phyloP scores from a whole-genome alignment of 768 basidiomycete species.

The Plicaturopsis crispa region DNA sequence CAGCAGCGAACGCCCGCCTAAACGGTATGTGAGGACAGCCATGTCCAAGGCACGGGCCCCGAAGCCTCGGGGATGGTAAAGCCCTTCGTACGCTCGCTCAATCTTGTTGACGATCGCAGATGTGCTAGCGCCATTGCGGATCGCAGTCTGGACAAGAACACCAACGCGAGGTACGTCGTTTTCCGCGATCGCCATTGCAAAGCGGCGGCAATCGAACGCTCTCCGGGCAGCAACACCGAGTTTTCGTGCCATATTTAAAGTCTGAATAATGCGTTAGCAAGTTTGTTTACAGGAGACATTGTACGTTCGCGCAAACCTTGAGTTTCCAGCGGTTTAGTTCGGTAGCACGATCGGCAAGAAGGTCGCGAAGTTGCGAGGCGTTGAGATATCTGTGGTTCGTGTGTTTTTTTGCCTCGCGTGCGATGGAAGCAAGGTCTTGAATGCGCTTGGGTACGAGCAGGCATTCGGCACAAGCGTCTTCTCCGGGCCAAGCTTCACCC shows the following conservation, averaged over 20 bases:
- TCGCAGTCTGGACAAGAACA: not conserved
- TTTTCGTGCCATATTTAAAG: constrained; percentile 2
- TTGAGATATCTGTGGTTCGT: constrained; percentile 1
- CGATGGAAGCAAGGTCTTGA: constrained; percentile 1
- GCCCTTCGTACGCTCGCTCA: constrained; percentile 2
- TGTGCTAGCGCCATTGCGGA: constrained; percentile 7
- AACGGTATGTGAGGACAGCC: constrained; percentile 1
- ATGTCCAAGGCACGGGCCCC: constrained; percentile 6
- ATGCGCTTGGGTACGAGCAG: constrained; percentile 2
- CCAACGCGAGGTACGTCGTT: constrained; percentile 3
- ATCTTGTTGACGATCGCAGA: constrained; percentile 4
- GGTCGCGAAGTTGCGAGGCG: not conserved
- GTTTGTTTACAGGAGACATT: too few relatives aligned
- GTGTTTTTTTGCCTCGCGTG: not conserved
- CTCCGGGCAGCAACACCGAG: not conserved
- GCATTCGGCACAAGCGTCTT: constrained; percentile 1
- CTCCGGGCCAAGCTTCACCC: not conserved
- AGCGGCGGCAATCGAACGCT: constrained; percentile 2
- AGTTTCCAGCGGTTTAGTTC: constrained; percentile 1
- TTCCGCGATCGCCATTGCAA: constrained; percentile 4
- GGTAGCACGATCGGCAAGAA: constrained; percentile 1
- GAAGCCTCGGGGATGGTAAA: constrained; percentile 1
- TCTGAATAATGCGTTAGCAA: not conserved
- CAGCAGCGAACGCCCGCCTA: constrained; percentile 7
- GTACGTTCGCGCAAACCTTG: not conserved